These are phyloP conservation scores for Fusarium sp. DNA, from an alignment of 2,329 filamentous ascomycete species.

Conservation along the genomic window DNA sequence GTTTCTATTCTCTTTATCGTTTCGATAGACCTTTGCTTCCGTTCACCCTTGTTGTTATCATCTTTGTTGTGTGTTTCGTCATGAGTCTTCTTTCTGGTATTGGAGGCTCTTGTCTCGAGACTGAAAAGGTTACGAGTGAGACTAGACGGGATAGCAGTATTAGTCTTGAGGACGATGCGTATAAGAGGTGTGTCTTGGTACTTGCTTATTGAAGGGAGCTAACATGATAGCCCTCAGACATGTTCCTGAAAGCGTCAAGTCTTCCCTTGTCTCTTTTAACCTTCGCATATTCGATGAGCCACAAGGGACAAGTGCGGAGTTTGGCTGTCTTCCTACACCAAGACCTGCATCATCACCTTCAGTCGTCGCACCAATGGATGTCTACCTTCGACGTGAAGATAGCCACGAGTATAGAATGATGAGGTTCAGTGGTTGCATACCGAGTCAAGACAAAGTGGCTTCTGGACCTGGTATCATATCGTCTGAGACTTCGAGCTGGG, in stretches of 20 bases:
- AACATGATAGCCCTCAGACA: no score
- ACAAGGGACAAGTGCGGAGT: not conserved
- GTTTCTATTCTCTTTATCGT: no score
- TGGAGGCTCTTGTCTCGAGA: slow-evolving; percentile 29
- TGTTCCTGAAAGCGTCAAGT: not conserved
- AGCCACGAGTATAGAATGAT: slow-evolving; percentile 21
- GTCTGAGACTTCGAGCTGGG: slow-evolving; percentile 13
- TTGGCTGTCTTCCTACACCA: slow-evolving; percentile 18
- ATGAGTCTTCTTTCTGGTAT: slow-evolving; percentile 38
- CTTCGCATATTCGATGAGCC: not conserved
- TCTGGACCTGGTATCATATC: not conserved
- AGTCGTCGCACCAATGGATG: slow-evolving; percentile 20
- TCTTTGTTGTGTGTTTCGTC: not conserved
- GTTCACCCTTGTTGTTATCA: not conserved
- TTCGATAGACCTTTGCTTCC: not conserved
- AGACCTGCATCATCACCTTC: slow-evolving; percentile 9
- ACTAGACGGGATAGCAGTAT: slow-evolving; percentile 37
- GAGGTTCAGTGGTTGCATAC: not conserved
- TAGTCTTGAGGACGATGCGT: slow-evolving; percentile 33
- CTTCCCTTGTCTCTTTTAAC: slow-evolving; percentile 3
- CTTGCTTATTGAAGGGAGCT: no score
- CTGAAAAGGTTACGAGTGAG: not conserved
- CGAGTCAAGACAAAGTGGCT: not conserved
- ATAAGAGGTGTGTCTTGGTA: no score
- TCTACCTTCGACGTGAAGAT: slow-evolving; percentile 30